Conservation (phyloP, 495 filamentous ascomycete species). For the Podospora pseudopauciseta region DNA sequence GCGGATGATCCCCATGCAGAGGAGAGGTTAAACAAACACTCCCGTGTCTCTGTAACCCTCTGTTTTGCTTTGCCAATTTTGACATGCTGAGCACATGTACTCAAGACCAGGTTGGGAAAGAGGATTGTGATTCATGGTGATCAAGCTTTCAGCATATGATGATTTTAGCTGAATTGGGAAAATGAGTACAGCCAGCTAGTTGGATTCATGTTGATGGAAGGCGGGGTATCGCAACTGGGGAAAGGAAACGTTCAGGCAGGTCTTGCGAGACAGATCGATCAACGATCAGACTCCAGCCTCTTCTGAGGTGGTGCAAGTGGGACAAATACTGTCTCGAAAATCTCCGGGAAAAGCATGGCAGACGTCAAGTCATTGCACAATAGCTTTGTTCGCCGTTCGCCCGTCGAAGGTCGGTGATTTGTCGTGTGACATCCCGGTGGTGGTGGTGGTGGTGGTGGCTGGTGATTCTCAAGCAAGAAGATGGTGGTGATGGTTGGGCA, state of each 20-base stretch:
- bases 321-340: neutral
- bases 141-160: neutral
- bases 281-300: neutral
- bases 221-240: conserved; percentile 1
- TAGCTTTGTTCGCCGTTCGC: neutral
- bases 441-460: neutral
- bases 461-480: neutral
- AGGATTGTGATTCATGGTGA: neutral
- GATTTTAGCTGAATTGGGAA: neutral
- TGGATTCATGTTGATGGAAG: neutral
- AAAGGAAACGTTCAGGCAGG: neutral
- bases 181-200: neutral
- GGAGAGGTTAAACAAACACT: neutral
- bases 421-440: neutral
- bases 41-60: neutral
- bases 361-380: neutral
- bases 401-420: conserved; percentile 3
- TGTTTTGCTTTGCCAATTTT: neutral
- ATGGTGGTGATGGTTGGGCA: conserved; percentile 17
- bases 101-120: neutral
- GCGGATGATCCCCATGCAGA: conserved; percentile 10
- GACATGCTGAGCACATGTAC: neutral
- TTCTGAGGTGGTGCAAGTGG: neutral
- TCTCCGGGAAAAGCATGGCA: conserved; percentile 2
- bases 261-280: neutral